Conservation (phyloP, 306 rosid genomes). For the Lablab purpureus region DNA sequence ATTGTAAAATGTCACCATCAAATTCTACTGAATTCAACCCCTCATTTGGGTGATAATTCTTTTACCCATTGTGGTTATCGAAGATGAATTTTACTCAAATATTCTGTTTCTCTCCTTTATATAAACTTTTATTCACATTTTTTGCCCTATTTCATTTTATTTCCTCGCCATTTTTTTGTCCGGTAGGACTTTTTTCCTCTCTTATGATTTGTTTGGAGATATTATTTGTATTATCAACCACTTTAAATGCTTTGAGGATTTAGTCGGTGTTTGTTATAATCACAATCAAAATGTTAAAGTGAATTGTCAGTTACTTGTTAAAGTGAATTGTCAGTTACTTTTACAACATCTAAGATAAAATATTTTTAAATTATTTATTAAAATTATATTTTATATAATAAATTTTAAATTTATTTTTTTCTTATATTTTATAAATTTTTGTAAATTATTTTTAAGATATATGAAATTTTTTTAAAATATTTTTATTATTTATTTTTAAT, state of each 20-base stretch:
- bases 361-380: too few relatives aligned
- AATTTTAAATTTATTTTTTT: too few relatives aligned
- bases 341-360: too few relatives aligned
- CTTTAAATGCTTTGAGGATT: neutral
- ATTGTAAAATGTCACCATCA: constrained; percentile 38
- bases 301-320: too few relatives aligned
- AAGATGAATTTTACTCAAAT: neutral
- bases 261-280: neutral
- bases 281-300: too few relatives aligned
- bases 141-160: neutral
- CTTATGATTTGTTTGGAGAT: neutral
- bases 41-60: constrained; percentile 1
- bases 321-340: too few relatives aligned
- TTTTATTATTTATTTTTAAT: too few relatives aligned
- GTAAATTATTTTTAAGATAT: too few relatives aligned
- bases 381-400: too few relatives aligned
- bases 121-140: neutral
- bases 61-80: neutral
- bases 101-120: neutral
- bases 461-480: too few relatives aligned
- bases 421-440: too few relatives aligned
- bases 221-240: neutral
- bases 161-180: neutral
- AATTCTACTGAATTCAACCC: constrained; percentile 11
- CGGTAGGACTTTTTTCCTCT: too few relatives aligned